phyloP scores from a whole-genome alignment of 176 grass and related monocot genomes.

The Panicum miliaceum region DNA sequence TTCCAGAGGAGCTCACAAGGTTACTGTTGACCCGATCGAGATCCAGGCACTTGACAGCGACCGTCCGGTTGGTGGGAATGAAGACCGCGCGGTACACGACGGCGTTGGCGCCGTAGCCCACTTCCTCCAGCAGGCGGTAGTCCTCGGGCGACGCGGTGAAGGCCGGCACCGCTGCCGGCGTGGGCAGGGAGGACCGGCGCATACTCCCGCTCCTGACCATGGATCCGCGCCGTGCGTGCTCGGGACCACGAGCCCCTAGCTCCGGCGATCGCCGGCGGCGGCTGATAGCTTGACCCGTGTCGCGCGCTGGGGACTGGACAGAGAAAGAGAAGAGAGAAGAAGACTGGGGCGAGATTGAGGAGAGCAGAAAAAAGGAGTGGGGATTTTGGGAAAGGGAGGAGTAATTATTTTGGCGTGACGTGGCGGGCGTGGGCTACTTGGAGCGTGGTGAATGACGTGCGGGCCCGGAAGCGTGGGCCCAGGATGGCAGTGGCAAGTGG shows the following conservation, averaged over 20 bases:
- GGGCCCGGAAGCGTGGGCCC: background rate
- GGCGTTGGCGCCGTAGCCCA: slow-evolving; percentile 94
- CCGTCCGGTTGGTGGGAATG: slow-evolving; percentile 62
- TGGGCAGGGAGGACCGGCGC: slow-evolving; percentile 16
- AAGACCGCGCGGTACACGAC: slow-evolving; percentile 81
- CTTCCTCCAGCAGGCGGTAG: slow-evolving; percentile 81
- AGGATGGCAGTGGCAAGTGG: fast-evolving
- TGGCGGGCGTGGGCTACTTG: slow-evolving; percentile 46
- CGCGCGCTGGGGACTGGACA: slow-evolving; percentile 26
- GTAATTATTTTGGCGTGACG: slow-evolving; percentile 46
- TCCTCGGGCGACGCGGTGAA: slow-evolving; percentile 60
- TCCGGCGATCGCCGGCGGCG: slow-evolving; percentile 46
- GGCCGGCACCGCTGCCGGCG: slow-evolving; percentile 22
- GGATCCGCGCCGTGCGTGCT: background rate
- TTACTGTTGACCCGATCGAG: slow-evolving; percentile 96
- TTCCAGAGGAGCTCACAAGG: slow-evolving; percentile 55
- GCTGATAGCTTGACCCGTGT: slow-evolving; percentile 32
- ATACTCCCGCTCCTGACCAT: slow-evolving; percentile 45
- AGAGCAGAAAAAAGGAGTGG: slow-evolving; percentile 12
- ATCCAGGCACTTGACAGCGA: slow-evolving; percentile 95
- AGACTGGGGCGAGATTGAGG: background rate
- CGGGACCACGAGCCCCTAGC: background rate
- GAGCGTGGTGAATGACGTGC: background rate
- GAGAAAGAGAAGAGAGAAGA: background rate
- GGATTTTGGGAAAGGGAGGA: slow-evolving; percentile 27